Evolutionary conservation across 768 basidiomycete species (phyloP).

Genomic region (Boletus rubroflammeus): DNA sequence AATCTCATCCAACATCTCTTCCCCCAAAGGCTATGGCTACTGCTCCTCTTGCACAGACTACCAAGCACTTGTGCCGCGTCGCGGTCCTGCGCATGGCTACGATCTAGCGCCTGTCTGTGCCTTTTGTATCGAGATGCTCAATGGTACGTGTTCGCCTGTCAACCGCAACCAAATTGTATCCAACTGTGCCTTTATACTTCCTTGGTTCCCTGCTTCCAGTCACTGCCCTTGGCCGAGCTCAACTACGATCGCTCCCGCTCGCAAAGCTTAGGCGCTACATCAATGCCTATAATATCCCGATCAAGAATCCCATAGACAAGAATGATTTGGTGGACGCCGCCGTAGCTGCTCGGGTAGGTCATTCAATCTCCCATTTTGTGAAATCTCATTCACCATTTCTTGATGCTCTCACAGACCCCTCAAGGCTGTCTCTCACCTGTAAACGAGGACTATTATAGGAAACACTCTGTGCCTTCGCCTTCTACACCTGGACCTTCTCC

Average conservation of each 20-base stretch:
- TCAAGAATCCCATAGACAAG: conserved; percentile 67
- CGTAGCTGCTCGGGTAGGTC: conserved; percentile 46
- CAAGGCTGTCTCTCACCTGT: conserved; percentile 59
- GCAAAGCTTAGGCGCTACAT: conserved; percentile 67
- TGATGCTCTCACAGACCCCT: conserved; percentile 36
- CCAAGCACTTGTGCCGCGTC: conserved; percentile 74
- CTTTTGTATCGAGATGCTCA: conserved; percentile 69
- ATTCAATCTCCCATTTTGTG: not conserved
- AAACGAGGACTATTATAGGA: conserved; percentile 52
- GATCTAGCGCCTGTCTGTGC: conserved; percentile 65
- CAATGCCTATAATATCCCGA: conserved; percentile 63
- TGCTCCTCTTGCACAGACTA: conserved; percentile 74
- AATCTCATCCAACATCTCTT: not conserved
- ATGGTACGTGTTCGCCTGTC: conserved; percentile 41
- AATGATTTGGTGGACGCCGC: conserved; percentile 72
- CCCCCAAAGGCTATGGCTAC: conserved; percentile 57
- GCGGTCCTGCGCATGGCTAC: conserved; percentile 51
- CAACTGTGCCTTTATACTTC: not conserved
- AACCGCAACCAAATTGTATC: not conserved
- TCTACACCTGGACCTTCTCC: conserved; percentile 9
- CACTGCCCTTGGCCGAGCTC: conserved; percentile 59
- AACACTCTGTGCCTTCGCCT: conserved; percentile 25
- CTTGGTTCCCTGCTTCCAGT: conserved; percentile 38
- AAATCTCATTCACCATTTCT: not conserved
- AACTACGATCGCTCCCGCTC: conserved; percentile 54